Evolutionary conservation across 176 grass and related monocot species (phyloP).

Genomic region (Carex pumila): DNA sequence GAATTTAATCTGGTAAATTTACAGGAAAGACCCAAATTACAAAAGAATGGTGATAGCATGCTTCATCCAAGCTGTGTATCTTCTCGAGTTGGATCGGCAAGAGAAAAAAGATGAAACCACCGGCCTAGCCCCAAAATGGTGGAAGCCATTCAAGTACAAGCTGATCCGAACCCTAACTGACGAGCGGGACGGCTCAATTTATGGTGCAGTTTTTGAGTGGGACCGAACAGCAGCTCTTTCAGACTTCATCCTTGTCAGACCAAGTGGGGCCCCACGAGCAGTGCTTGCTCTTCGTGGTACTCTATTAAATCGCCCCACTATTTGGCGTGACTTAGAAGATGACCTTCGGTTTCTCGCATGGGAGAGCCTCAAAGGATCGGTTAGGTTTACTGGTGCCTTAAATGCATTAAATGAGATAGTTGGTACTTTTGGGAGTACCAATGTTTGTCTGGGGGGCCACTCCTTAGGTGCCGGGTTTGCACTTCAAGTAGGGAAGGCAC

Average conservation of each 20-base stretch:
- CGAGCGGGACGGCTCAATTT: slow-evolving; percentile 67
- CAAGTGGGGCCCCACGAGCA: slow-evolving; percentile 45
- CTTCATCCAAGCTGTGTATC: slow-evolving; percentile 76
- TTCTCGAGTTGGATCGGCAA: slow-evolving; percentile 85
- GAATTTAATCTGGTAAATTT: neutral
- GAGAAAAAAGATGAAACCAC: slow-evolving; percentile 40
- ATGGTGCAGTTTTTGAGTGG: slow-evolving; percentile 75
- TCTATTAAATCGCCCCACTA: slow-evolving; percentile 40
- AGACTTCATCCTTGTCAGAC: slow-evolving; percentile 40
- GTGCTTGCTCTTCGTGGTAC: slow-evolving; percentile 65
- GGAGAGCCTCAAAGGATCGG: slow-evolving; percentile 77
- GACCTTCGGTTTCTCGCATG: slow-evolving; percentile 67
- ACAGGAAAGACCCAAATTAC: slow-evolving; percentile 78
- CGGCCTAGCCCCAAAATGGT: slow-evolving; percentile 66
- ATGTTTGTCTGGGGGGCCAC: slow-evolving; percentile 64
- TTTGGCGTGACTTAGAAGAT: slow-evolving; percentile 50
- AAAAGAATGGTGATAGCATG: slow-evolving; percentile 69
- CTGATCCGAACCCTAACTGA: slow-evolving; percentile 42
- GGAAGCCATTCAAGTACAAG: slow-evolving; percentile 76
- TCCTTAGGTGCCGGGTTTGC: slow-evolving; percentile 78
- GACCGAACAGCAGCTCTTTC: slow-evolving; percentile 50
- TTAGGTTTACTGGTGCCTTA: slow-evolving; percentile 57
- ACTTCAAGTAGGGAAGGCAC: slow-evolving; percentile 74
- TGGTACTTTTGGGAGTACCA: slow-evolving; percentile 17
- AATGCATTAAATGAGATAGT: slow-evolving; percentile 36